These are phyloP conservation scores for Coemansia sp. DNA, from an alignment of 192 early-diverging fungal species.

Conservation along the genomic window DNA sequence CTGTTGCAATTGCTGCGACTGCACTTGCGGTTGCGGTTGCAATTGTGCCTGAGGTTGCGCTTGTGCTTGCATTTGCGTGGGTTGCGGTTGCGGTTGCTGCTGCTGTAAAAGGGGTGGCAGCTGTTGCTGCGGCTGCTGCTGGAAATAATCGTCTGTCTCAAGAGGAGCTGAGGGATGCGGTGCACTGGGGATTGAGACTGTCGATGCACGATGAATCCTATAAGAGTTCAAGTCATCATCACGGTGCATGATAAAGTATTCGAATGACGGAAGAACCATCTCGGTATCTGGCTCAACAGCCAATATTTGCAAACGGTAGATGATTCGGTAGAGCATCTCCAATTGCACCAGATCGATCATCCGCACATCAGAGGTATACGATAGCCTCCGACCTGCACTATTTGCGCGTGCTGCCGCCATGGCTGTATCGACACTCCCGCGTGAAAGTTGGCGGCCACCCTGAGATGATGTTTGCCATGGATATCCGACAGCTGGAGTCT, in stretches of 20 bases:
- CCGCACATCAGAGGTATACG: neutral
- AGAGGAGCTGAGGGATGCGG: too few relatives aligned
- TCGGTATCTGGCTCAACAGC: conserved; percentile 30
- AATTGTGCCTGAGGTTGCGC: neutral
- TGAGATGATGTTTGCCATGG: conserved; percentile 5
- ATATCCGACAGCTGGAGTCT: conserved; percentile 6
- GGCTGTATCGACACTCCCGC: conserved; percentile 24
- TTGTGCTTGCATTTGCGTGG: conserved; percentile 3
- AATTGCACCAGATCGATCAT: conserved; percentile 22
- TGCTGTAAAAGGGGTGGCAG: neutral
- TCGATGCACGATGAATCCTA: conserved; percentile 35
- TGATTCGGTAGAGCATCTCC: conserved; percentile 30
- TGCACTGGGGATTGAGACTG: conserved; percentile 15
- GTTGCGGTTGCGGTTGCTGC: conserved; percentile 2
- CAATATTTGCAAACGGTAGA: conserved; percentile 40
- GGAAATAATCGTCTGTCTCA: too few relatives aligned
- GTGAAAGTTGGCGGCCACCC: conserved; percentile 15
- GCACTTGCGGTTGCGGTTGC: too few relatives aligned
- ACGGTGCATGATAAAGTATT: conserved; percentile 36
- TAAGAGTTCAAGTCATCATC: conserved; percentile 16
- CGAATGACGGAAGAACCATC: conserved; percentile 31
- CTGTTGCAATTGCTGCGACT: neutral
- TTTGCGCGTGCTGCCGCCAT: conserved; percentile 9
- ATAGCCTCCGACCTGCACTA: neutral
- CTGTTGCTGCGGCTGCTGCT: too few relatives aligned